phyloP scores from a whole-genome alignment of 305 asterid genomes.

The Plantago coronopus region DNA sequence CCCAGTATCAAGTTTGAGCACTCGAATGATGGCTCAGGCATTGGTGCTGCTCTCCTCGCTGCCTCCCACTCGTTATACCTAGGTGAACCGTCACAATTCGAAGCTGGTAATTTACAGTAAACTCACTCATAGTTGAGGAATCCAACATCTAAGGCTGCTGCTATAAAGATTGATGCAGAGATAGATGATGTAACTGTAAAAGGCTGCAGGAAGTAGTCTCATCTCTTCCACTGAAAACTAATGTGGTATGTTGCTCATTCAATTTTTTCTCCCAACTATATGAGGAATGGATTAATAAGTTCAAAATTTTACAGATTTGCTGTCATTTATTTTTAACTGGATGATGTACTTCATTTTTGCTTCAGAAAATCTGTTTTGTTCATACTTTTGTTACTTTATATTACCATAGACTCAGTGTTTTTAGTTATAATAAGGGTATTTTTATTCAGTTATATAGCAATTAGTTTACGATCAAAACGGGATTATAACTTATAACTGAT shows the following conservation, averaged over 20 bases:
- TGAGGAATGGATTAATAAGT: constrained; percentile 16
- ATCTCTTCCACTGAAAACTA: constrained; percentile 1
- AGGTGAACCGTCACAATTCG: constrained; percentile 21
- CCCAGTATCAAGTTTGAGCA: constrained; percentile 45
- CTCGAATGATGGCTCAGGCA: constrained; percentile 85
- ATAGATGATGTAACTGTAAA: constrained; percentile 5
- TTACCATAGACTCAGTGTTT: too few relatives aligned
- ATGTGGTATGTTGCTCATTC: neutral
- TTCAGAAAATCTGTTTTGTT: too few relatives aligned
- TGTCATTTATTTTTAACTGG: too few relatives aligned
- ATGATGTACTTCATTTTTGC: too few relatives aligned
- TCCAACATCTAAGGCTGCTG: constrained; percentile 1
- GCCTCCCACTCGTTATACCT: constrained; percentile 60
- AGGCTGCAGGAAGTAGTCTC: neutral
- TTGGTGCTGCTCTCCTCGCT: constrained; percentile 88
- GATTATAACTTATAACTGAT: too few relatives aligned
- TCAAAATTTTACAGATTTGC: too few relatives aligned
- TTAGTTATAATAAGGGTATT: too few relatives aligned
- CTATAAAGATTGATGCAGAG: neutral
- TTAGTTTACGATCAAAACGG: too few relatives aligned
- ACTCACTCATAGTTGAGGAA: constrained; percentile 1
- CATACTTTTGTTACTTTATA: too few relatives aligned
- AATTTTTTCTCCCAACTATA: neutral
- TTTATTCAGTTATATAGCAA: too few relatives aligned
- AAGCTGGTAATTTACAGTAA: neutral